Conservation (phyloP, 2,329 filamentous ascomycete genomes). For the Aspergillus intermedius region DNA sequence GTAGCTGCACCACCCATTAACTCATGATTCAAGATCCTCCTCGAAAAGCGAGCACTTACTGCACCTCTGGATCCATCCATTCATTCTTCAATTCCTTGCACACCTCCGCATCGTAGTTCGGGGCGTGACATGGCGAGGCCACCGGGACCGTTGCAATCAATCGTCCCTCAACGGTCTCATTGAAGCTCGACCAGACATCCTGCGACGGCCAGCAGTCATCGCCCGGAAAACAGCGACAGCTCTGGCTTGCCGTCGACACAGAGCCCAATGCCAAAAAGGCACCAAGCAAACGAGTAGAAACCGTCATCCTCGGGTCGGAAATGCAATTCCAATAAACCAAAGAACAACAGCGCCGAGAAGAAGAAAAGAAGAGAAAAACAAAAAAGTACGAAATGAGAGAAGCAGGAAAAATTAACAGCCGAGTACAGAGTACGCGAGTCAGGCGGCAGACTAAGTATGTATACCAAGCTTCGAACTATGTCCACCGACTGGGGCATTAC, state of each 20-base stretch:
- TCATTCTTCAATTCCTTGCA: slow-evolving; percentile 37
- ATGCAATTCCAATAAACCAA: background rate
- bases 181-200: slow-evolving; percentile 45
- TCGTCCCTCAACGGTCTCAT: slow-evolving; percentile 45
- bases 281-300: background rate
- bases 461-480: too few species aligned
- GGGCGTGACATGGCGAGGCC: slow-evolving; percentile 48
- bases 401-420: too few species aligned
- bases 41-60: slow-evolving; percentile 29
- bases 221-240: slow-evolving; percentile 47
- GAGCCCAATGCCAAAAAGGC: background rate
- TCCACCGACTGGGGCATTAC: too few species aligned
- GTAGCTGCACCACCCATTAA: slow-evolving; percentile 42
- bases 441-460: too few species aligned
- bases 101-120: slow-evolving; percentile 39
- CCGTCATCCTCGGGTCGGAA: background rate
- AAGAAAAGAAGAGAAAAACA: background rate
- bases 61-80: slow-evolving; percentile 43
- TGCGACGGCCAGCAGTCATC: slow-evolving; percentile 50
- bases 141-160: slow-evolving; percentile 50
- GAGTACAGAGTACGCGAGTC: too few species aligned
- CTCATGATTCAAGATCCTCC: too few species aligned
- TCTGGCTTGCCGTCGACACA: background rate
- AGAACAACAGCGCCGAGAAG: background rate
- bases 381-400: too few species aligned